These are phyloP conservation scores for Populus alba DNA, from an alignment of 345 rosid genomes.

Conservation along the genomic window DNA sequence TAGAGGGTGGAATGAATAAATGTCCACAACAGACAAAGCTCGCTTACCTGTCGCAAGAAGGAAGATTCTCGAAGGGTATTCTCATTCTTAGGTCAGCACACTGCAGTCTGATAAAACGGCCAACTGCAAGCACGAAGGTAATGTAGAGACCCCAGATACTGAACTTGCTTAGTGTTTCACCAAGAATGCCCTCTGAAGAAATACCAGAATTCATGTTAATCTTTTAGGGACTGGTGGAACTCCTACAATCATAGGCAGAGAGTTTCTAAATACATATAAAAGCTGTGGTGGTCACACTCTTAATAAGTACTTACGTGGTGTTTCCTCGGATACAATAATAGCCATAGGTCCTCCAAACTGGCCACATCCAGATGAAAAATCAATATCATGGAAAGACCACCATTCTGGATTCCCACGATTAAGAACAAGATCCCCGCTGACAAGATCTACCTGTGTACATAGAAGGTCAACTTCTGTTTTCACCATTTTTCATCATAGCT, in stretches of 20 bases:
- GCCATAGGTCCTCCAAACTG: conserved; percentile 45
- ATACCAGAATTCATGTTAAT: background rate
- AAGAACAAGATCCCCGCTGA: conserved; percentile 44
- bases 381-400: conserved; percentile 49
- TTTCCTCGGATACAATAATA: conserved; percentile 45
- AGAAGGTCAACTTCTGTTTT: too few species aligned
- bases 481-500: background rate
- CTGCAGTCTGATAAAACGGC: conserved; percentile 46
- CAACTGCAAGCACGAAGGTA: conserved; percentile 51
- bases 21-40: background rate
- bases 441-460: conserved; percentile 28
- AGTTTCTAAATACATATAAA: too few species aligned
- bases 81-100: conserved; percentile 51
- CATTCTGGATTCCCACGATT: conserved; percentile 40
- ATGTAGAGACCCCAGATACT: conserved; percentile 55
- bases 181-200: conserved; percentile 48
- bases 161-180: conserved; percentile 55
- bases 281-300: background rate
- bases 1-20: background rate
- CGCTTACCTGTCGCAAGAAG: conserved; percentile 46
- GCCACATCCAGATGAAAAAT: conserved; percentile 29
- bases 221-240: background rate
- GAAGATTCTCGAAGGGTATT: conserved; percentile 51
- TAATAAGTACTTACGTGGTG: conserved; percentile 36
- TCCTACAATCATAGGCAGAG: too few species aligned